These are phyloP conservation scores for Alloascoidea africana DNA, from an alignment of 805 yeast genomes.

Conservation along the genomic window DNA sequence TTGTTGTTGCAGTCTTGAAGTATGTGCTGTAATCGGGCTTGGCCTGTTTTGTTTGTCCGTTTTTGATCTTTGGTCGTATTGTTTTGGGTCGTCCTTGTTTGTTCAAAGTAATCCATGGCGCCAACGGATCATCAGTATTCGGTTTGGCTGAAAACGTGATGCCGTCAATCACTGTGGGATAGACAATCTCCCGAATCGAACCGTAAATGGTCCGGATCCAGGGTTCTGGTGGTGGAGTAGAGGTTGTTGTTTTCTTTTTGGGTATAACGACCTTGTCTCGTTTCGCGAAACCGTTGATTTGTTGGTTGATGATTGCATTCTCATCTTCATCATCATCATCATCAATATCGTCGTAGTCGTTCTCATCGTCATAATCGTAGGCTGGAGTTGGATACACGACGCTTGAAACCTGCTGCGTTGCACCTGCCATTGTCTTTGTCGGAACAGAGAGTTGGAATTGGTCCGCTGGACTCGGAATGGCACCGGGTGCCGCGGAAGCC, in stretches of 20 bases:
- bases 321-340: background rate
- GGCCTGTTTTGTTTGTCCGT: slow-evolving; percentile 51
- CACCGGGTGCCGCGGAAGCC: no score
- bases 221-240: slow-evolving; percentile 18
- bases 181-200: slow-evolving; percentile 38
- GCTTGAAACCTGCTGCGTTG: no score
- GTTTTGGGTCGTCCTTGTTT: slow-evolving; percentile 73
- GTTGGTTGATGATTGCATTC: no score
- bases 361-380: background rate
- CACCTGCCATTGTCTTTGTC: no score
- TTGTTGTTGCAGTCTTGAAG: slow-evolving; percentile 55
- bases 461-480: no score
- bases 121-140: slow-evolving; percentile 33
- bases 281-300: background rate
- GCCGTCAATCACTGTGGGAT: slow-evolving; percentile 49
- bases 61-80: slow-evolving; percentile 57
- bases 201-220: slow-evolving; percentile 65
- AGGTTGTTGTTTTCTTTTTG: background rate
- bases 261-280: background rate
- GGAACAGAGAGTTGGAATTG: no score
- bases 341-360: background rate
- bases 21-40: slow-evolving; percentile 64
- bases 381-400: background rate
- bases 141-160: slow-evolving; percentile 46
- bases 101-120: slow-evolving; percentile 70